Base-by-base conservation (phyloP, 495 filamentous ascomycete genomes). In the Pseudevernia furfuracea region DNA sequence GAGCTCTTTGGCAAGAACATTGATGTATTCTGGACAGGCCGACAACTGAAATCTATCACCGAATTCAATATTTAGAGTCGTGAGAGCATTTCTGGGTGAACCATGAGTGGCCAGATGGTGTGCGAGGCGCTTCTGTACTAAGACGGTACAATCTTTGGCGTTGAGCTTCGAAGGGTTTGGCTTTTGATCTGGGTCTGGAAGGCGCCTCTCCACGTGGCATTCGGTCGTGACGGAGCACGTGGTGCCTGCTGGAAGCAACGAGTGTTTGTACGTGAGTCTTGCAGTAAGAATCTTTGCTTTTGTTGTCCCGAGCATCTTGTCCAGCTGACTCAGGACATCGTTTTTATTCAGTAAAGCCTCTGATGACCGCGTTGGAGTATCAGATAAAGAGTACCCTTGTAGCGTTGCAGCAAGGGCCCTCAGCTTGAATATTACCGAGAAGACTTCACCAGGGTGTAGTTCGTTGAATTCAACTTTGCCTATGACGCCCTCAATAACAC, bases 221-320 rank as follows among this genome's bases (percentile, higher is more conserved):
- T 62, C 37, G 1, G 65, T 46, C 44, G 53, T 64, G 32, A 64
- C 37, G 21, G 48, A 63, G 53, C 68, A 69, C 15, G 19, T 63
- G 11, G 66, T 70, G 19, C 63, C 64, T 10, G 38, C 36, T 3
- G 67, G 65, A 19, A 74, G 58, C 14, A 70, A 62, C 2, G 72
- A 69, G 57, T 74, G 71, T 56, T 52, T 71, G 34, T 74, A 74
- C 25, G 57, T 69, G 19, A 72, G 64, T 36, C 30, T 63, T 34
- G 70, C 72, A 39, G 58, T 65, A 46, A 74, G 49, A 21, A 74
- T 62, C 12, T 48, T 57, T n/a, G 65, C 58, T 8, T 34, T 30
- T 36, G 58, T 62, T 28, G 43, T 37, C 46, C 53, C 63, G 4
- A 73, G 55, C 57, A 73, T 66, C 21, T 64, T 57, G n/a, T 73